These are phyloP conservation scores for Fagopyrum homotropicum DNA, from an alignment of 148 eudicot species.

Conservation along the genomic window DNA sequence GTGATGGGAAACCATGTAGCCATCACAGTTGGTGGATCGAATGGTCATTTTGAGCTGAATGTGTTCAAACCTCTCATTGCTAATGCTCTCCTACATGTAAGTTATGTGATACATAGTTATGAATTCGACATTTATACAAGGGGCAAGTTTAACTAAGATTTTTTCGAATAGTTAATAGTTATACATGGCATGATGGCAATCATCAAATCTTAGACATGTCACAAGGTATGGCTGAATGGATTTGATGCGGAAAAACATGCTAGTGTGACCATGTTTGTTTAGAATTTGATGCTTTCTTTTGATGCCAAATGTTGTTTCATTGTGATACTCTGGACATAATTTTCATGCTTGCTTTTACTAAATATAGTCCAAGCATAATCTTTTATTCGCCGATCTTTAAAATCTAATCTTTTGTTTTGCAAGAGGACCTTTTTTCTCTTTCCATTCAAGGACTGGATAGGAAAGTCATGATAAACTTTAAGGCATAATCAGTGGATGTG, in stretches of 20 bases:
- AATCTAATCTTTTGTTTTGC: no score
- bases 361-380: background rate
- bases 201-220: no score
- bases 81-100: constrained; percentile 74
- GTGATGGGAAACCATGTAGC: constrained; percentile 98
- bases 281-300: no score
- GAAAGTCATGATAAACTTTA: background rate
- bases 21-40: constrained; percentile 85
- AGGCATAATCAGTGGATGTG: background rate
- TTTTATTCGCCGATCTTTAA: background rate
- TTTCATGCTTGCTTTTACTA: background rate
- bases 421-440: no score
- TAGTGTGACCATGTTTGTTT: no score
- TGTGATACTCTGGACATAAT: background rate
- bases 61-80: constrained; percentile 97
- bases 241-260: no score
- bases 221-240: no score
- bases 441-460: background rate
- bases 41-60: constrained; percentile 98
- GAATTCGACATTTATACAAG: background rate
- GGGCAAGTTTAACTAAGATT: background rate
- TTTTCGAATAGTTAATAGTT: no score
- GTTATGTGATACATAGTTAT: constrained; percentile 16
- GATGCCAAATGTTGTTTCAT: background rate
- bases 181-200: no score